Evolutionary conservation across 768 basidiomycete species (phyloP), one percentile per base, ranked within the genome.

Genomic region (Leccinum arenicola): DNA sequence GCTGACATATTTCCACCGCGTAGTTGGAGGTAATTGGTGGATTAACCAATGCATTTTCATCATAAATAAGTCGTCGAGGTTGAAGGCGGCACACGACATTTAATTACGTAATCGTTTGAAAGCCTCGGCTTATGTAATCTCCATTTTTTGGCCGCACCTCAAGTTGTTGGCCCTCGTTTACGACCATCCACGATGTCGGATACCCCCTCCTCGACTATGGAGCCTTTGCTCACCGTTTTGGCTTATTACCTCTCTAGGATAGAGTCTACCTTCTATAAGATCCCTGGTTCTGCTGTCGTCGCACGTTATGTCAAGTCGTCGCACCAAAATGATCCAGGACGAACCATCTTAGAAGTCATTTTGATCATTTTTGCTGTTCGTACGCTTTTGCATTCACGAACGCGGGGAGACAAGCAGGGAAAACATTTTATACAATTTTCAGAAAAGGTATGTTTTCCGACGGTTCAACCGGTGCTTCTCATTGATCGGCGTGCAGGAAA

Each of bases 261-360:
- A 3, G 85, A 91, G 73, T 76, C 79, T 15, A 80, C 82, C 0
- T 94, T 95, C 73, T 85, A 83, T 76, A 84, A 81, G 60, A 73
- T 93, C 15, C 92, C 91, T 8, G 91, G 91, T 47, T 93, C 91
- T 9, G 85, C 87, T 3, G 89, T 95, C 60, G 75, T 93, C 61
- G 84, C 90, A 61, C 90, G 95, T 65, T 97, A 97, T 72, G 91
- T 98, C 77, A 89, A 85, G 76, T 93, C 91, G 29, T 95, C 93
- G 0, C 95, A 99, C 73, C 91, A 92, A 74, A 91, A 99, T 71
- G 97, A 99, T 75, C 97, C 97, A 1, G 92, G 90, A 33, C 82
- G 97, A 55, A 94, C 93, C 0, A 66, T 98, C 9, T 83, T 99
- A 53, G 97, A 99, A 74, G 72, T 98, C 21, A 85, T 96, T 52